Conservation (phyloP, 306 rosid genomes). For the Psophocarpus tetragonolobus region DNA sequence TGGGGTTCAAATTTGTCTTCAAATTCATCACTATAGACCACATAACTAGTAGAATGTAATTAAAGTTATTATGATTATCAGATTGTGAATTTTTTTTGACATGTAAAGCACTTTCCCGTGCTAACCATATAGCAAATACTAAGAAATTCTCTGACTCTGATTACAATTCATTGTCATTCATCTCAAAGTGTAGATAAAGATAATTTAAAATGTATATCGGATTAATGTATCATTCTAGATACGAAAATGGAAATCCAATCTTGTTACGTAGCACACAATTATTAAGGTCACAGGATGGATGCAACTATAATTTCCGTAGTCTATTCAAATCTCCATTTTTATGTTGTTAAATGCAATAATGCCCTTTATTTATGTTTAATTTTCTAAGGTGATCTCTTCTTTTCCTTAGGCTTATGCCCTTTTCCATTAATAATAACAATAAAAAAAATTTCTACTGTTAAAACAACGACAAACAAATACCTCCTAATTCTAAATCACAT, state of each 20-base stretch:
- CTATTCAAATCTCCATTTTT: background rate
- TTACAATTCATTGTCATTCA: background rate
- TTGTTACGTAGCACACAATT: background rate
- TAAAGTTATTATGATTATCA: background rate
- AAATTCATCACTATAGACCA: background rate
- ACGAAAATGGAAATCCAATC: background rate
- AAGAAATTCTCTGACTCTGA: background rate
- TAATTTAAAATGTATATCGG: background rate
- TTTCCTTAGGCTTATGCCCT: background rate
- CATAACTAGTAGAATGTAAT: background rate
- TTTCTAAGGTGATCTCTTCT: background rate
- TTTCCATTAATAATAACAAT: background rate
- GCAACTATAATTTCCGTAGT: background rate
- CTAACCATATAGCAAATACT: background rate
- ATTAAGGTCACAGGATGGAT: background rate
- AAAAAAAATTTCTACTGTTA: background rate
- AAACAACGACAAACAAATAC: background rate
- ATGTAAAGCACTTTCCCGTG: too few relatives aligned
- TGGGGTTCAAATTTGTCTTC: slow-evolving; percentile 4
- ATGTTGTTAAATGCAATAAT: background rate
- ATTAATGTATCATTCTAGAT: background rate
- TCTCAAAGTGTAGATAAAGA: background rate
- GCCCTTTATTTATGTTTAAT: background rate
- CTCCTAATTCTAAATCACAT: background rate
- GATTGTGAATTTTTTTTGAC: too few relatives aligned